Evolutionary conservation across 2,329 filamentous ascomycete genomes (phyloP).

Genomic region (Colletotrichum viniferum): DNA sequence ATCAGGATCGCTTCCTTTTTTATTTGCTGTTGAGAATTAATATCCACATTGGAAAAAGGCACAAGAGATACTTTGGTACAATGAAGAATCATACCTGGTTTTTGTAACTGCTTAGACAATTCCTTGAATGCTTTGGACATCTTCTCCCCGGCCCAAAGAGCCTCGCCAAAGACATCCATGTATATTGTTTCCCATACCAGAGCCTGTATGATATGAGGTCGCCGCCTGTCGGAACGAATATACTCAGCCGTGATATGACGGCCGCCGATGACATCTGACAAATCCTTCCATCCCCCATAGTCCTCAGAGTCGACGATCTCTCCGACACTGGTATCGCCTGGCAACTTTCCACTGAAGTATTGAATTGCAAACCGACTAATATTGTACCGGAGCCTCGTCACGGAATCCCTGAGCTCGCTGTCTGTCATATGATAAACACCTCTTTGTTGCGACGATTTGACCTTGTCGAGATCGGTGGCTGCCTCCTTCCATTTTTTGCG

Average conservation of each 20-base stretch:
- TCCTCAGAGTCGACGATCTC: not conserved
- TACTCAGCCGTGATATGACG: not conserved
- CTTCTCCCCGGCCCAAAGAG: too few relatives aligned
- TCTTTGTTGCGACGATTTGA: not conserved
- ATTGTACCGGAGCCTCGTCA: not conserved
- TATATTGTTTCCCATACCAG: too few relatives aligned
- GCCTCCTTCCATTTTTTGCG: not conserved
- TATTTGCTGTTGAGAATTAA: too few relatives aligned
- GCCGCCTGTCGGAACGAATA: not conserved
- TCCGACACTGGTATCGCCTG: not conserved
- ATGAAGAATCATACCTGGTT: too few relatives aligned
- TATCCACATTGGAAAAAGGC: too few relatives aligned
- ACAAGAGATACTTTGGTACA: too few relatives aligned
- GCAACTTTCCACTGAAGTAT: not conserved
- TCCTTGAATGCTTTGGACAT: too few relatives aligned
- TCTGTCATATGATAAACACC: not conserved
- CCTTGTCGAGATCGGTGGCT: not conserved
- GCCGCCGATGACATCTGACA: not conserved
- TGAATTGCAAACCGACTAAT: not conserved
- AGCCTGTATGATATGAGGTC: not conserved
- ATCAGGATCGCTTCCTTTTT: not conserved
- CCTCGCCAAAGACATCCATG: too few relatives aligned
- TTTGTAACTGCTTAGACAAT: too few relatives aligned
- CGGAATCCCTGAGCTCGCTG: not conserved
- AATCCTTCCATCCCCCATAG: not conserved